Conservation (phyloP, 1,139 yeast genomes). For the Zygosaccharomyces sapae region DNA sequence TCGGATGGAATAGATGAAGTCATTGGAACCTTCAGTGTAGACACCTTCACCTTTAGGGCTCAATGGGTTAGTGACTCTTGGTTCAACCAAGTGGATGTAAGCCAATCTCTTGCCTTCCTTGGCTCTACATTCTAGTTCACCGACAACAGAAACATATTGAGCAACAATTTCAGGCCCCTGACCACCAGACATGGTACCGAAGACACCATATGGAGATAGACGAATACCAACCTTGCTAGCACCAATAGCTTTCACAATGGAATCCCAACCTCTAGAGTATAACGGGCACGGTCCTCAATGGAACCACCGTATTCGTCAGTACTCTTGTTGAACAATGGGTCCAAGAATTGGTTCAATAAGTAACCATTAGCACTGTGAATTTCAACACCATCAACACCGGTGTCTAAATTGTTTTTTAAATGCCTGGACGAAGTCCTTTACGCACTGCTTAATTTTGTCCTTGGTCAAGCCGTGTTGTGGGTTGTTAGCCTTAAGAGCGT, state of each 20-base stretch:
- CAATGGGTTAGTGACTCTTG: conserved; percentile 36
- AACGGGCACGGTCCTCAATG: conserved; percentile 60
- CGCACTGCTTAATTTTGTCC: conserved; percentile 39
- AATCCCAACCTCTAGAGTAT: conserved; percentile 53
- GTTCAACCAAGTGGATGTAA: conserved; percentile 52
- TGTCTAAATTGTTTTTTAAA: conserved; percentile 40
- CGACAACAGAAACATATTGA: conserved; percentile 39
- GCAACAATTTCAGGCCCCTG: conserved; percentile 32
- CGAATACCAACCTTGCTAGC: conserved; percentile 52
- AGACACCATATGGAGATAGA: conserved; percentile 52
- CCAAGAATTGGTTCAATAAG: conserved; percentile 57
- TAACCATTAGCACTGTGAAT: conserved; percentile 69
- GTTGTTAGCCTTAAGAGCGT: conserved; percentile 36
- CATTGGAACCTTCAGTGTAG: conserved; percentile 35
- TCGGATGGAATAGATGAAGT: conserved; percentile 45
- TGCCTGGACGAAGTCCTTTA: conserved; percentile 37
- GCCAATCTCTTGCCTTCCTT: conserved; percentile 44
- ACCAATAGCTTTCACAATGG: conserved; percentile 49
- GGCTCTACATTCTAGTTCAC: conserved; percentile 39
- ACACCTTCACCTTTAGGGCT: conserved; percentile 31
- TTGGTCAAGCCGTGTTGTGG: conserved; percentile 38
- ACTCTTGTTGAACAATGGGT: conserved; percentile 49
- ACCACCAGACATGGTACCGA: conserved; percentile 40
- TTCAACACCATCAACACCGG: conserved; percentile 70
- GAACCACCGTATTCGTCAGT: conserved; percentile 68